Evolutionary conservation across 192 early-diverging fungal species (phyloP), one percentile per base, ranked within the genome.

Genomic region (Geranomyces michiganensis): DNA sequence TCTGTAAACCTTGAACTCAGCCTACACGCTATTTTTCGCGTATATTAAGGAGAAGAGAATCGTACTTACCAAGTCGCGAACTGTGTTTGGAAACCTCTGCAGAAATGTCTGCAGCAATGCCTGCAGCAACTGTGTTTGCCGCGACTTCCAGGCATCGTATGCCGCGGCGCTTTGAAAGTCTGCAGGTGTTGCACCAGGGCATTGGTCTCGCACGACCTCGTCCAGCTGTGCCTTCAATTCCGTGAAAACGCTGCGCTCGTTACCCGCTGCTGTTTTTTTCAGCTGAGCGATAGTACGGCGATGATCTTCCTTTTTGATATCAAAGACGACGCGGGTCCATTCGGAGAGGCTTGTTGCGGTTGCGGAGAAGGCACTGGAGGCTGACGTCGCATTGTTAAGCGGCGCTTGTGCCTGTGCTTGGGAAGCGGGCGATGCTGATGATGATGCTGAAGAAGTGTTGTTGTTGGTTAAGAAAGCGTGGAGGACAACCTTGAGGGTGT

Each of bases 91-190:
- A 71, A 61, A 79, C 77, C 48, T 61, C 49, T 49, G 73, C 8
- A 53, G 68, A 74, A 62, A 83, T 27, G 24, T 68, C 68, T 75
- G 77, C 70, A 86, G 63, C 10, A 88, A 62, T 7, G 67, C 84
- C 32, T 78, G 76, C 19, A 90, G 75, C 32, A 82, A 71, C 24
- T 85, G 74, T 14, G 80, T 74, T 70, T 91, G 86, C 8, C 79
- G 76, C 43, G 67, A 78, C 43, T 83, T 77, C 78, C 86, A 87
- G 44, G 78, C 78, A 31, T 90, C 84, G 51, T 84, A 85, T 15
- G 72, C 84, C 33, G 77, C 73, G 4, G 74, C 67, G 26, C 68
- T 77, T 22, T 77, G 70, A 69, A 91, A 91, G 31, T 80, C 79
- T n/a, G 80, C 74, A 24, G 74, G 36, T 32, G 46, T 17, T 1